Evolutionary conservation across 352 stramenopile species (phyloP).

Genomic region (Globisporangium splendens): DNA sequence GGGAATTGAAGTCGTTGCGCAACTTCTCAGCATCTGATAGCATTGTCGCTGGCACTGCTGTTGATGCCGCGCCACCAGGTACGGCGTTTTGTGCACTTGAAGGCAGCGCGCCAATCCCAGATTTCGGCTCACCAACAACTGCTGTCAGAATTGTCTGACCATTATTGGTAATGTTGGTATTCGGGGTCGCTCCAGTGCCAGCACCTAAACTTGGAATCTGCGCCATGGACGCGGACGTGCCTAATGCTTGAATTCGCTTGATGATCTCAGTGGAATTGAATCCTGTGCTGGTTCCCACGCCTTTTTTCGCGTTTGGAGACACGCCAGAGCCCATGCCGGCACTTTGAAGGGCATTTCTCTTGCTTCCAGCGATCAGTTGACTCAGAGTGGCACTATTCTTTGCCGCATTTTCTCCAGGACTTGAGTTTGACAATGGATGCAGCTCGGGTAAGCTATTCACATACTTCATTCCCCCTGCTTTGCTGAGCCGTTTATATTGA

Average conservation of each 20-base stretch:
- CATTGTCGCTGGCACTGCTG: slow-evolving; percentile 1
- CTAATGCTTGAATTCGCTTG: slow-evolving; percentile 44
- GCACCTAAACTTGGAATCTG: slow-evolving; percentile 1
- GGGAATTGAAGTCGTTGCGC: slow-evolving; percentile 72
- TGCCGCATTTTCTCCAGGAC: not conserved
- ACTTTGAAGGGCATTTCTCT: slow-evolving; percentile 2
- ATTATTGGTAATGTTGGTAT: not conserved
- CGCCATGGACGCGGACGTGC: slow-evolving; percentile 38
- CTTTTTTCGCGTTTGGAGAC: not conserved
- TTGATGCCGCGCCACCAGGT: not conserved
- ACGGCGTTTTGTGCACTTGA: not conserved
- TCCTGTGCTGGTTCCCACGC: not conserved
- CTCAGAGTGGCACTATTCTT: not conserved
- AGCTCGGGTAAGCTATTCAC: slow-evolving; percentile 43
- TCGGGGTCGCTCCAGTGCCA: slow-evolving; percentile 1
- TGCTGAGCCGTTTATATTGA: slow-evolving; percentile 10
- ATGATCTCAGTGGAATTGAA: slow-evolving; percentile 53
- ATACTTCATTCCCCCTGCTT: slow-evolving; percentile 13
- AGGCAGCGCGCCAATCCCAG: not conserved
- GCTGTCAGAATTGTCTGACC: not conserved
- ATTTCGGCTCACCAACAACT: not conserved
- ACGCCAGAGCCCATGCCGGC: not conserved
- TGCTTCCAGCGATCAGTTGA: not conserved
- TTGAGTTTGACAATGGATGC: slow-evolving; percentile 3
- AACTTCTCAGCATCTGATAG: slow-evolving; percentile 57